These are phyloP conservation scores for Picochlorum sp. DNA, from an alignment of 139 green algal genomes.

Conservation along the genomic window DNA sequence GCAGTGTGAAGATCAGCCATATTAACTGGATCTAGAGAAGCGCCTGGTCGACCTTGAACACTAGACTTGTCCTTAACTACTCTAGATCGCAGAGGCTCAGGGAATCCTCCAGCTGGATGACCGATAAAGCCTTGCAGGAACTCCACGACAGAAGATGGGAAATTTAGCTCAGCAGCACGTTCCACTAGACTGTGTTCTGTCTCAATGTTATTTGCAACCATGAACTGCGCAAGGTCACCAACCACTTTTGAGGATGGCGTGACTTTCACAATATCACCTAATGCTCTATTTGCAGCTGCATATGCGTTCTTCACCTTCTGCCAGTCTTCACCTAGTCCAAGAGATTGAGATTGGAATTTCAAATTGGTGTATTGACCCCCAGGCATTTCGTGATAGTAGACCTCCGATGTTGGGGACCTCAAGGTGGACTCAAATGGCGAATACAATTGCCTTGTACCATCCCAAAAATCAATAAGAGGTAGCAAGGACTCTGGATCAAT, in stretches of 20 bases:
- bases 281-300: constrained; percentile 69
- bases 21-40: constrained; percentile 46
- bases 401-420: constrained; percentile 49
- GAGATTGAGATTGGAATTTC: constrained; percentile 64
- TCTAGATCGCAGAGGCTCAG: constrained; percentile 65
- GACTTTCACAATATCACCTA: constrained; percentile 92
- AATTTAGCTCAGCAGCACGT: constrained; percentile 57
- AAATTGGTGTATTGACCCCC: constrained; percentile 87
- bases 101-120: constrained; percentile 59
- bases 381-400: constrained; percentile 94
- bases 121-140: constrained; percentile 66
- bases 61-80: constrained; percentile 61
- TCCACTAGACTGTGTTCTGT: constrained; percentile 66
- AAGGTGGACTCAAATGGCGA: constrained; percentile 79
- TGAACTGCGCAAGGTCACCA: constrained; percentile 92
- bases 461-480: constrained; percentile 69
- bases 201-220: constrained; percentile 79
- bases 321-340: constrained; percentile 79
- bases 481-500: constrained; percentile 47
- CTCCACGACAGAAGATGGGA: constrained; percentile 78
- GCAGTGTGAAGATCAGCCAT: constrained; percentile 45
- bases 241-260: constrained; percentile 77
- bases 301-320: constrained; percentile 73
- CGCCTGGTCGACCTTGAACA: constrained; percentile 59
- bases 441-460: constrained; percentile 74